Base-by-base conservation (phyloP, 106 monocot genomes). In the Dactylorhiza incarnata region DNA sequence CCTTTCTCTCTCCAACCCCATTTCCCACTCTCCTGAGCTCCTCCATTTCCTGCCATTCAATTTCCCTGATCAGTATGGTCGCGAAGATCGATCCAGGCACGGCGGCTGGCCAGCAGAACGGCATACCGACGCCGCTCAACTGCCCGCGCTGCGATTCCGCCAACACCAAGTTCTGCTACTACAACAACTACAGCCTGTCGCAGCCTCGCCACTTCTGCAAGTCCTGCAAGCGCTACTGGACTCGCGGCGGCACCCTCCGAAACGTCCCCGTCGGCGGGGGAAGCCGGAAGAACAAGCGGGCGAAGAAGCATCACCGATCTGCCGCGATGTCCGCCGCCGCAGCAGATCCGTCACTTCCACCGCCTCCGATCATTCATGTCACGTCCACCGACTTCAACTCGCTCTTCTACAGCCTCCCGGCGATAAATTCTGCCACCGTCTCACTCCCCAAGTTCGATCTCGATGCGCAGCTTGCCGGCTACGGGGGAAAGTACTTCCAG, bases 131-230 rank as follows among this genome's bases (percentile, higher is more conserved):
- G 17, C 45, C 45, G 5, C 69, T 69, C 45, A 69, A 69, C 3
- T 69, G 69, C 13, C 69, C 69, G 0, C 43, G 69, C 24, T 69
- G 69, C 69, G 69, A 69, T n/a, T 69, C 69, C 45, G 45, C 69
- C 17, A 90, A 90, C 82, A 90, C 90, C 46, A 90, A 90, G 65
- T 90, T 90, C 76, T 90, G 87, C 69, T 90, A 90, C 76, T 90
- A 87, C 74, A 90, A 90, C 78, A 90, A 90, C 87, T 87, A 87
- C 81, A 84, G 84, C 76, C 81, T 84, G 55, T 49, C 84, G 29
- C 87, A 87, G 81, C 87, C 87, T 1, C 78, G 87, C 44, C 87
- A 87, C 73, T 87, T 78, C 84, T 87, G 87, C 73, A 87, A 84
- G 68, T 78, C 84, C 67, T 87, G 87, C 76, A 78, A 84, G 37